phyloP scores from a whole-genome alignment of 306 rosid genomes.

The Styphnolobium japonicum region DNA sequence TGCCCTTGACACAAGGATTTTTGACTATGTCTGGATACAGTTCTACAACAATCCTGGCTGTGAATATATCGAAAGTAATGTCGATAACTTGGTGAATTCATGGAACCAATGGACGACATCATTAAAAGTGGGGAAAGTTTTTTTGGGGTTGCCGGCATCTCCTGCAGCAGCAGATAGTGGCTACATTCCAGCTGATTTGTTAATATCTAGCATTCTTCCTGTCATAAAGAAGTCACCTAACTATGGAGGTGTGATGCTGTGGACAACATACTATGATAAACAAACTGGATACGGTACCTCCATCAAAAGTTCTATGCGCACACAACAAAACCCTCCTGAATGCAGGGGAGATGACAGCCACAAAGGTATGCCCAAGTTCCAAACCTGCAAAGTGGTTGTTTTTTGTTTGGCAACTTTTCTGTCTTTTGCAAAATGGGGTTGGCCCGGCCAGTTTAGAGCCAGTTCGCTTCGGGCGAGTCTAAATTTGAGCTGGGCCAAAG shows the following conservation, averaged over 20 bases:
- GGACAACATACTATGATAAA: constrained; percentile 49
- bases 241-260: constrained; percentile 67
- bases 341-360: neutral
- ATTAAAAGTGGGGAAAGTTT: neutral
- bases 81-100: constrained; percentile 23
- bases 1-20: constrained; percentile 31
- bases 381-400: neutral
- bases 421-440: too few relatives aligned
- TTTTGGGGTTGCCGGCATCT: constrained; percentile 53
- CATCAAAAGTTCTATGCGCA: constrained; percentile 23
- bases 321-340: neutral
- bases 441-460: too few relatives aligned
- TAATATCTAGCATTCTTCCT: constrained; percentile 45
- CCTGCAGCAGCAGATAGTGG: constrained; percentile 42
- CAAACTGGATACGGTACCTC: constrained; percentile 37
- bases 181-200: constrained; percentile 37
- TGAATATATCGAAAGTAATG: constrained; percentile 35
- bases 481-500: too few relatives aligned
- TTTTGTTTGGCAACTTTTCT: neutral
- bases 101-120: constrained; percentile 55
- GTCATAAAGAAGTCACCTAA: constrained; percentile 33
- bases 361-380: constrained; percentile 12
- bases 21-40: constrained; percentile 53
- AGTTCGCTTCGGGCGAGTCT: too few relatives aligned
- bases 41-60: constrained; percentile 52